Evolutionary conservation across 2,329 filamentous ascomycete species (phyloP).

Genomic region (Arthrobotrys musiformis): DNA sequence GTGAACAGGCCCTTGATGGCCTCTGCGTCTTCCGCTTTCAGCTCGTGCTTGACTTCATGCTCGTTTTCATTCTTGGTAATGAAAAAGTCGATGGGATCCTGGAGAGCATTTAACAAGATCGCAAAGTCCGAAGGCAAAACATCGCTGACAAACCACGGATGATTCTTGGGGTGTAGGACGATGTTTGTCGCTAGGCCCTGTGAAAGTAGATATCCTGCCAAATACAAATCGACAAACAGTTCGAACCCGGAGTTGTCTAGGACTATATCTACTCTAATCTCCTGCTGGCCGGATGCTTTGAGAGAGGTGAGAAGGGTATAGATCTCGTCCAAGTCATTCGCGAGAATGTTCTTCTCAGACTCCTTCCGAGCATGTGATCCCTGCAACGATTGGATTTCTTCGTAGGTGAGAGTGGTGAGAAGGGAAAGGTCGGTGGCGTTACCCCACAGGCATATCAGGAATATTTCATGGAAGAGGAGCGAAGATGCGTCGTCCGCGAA

Average conservation of each 20-base stretch:
- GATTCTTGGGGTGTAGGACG: conserved; percentile 90
- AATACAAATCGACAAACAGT: conserved; percentile 91
- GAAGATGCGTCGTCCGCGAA: conserved; percentile 73
- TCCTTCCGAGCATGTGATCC: conserved; percentile 85
- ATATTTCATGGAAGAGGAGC: conserved; percentile 89
- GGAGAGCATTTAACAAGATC: conserved; percentile 82
- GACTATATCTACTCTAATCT: conserved; percentile 88
- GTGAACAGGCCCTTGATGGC: conserved; percentile 81
- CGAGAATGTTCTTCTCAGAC: conserved; percentile 89
- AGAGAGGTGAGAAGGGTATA: conserved; percentile 76
- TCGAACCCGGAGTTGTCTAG: conserved; percentile 98
- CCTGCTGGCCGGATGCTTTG: conserved; percentile 71
- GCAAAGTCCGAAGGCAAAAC: conserved; percentile 87
- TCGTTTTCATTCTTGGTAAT: conserved; percentile 75
- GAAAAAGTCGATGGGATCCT: conserved; percentile 81
- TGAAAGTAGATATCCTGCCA: conserved; percentile 88
- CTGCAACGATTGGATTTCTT: conserved; percentile 96
- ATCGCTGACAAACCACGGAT: conserved; percentile 98
- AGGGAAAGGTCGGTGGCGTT: conserved; percentile 95
- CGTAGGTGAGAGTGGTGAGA: conserved; percentile 87
- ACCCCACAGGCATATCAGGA: conserved; percentile 95
- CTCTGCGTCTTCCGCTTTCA: conserved; percentile 74
- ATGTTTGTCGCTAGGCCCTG: conserved; percentile 85
- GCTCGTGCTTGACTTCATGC: conserved; percentile 67
- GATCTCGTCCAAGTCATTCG: conserved; percentile 81